Base-by-base conservation (phyloP, 805 yeast genomes). In the Candida maltosa region DNA sequence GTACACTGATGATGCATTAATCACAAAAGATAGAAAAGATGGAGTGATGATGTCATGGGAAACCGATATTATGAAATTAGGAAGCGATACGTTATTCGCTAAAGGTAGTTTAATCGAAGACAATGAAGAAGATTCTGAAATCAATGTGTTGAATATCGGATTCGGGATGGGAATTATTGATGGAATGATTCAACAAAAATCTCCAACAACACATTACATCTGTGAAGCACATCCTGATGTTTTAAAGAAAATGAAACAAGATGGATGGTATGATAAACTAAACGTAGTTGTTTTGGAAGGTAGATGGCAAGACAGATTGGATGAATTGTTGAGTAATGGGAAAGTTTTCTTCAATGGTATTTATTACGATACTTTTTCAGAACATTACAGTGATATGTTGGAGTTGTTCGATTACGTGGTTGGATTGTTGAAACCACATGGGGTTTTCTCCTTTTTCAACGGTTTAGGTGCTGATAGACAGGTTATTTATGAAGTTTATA, bases 21-120 rank as follows among this genome's bases (percentile, higher is more conserved):
- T 87, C 17, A 91, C 97, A 1, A 70, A 76, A 40, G 81, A 77
- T 16, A 65, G 81, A 34, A 69, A 74, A 31, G 97, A 89, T 50
- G 97, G 96, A 12, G 97, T 89, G 2, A 89, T 89, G 97, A 89
- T 89, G 97, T 83, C 83, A 47, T 89, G 97, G 97, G 97, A 89
- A 55, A 71, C 78, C 4, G 75, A 78, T 15, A 67, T 89, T 37
- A 89, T 89, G 97, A 65, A 71, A 34, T 69, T 80, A 11, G 95
- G 95, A 1, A 83, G 94, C 37, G 79, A 83, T 22, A 65, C 91
- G 0, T 54, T 91, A n/a, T 80, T 82, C 53, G 25, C 25, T 12
- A 65, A 65, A 31, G 65, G 76, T 1, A 48, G 61, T 9, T 53
- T 47, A 6, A 33, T 61, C 47, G 49, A 35, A 7, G 35, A 51